Evolutionary conservation across 2,329 filamentous ascomycete species (phyloP), one percentile per base, ranked within the genome.

Genomic region (Fusarium euwallaceae): DNA sequence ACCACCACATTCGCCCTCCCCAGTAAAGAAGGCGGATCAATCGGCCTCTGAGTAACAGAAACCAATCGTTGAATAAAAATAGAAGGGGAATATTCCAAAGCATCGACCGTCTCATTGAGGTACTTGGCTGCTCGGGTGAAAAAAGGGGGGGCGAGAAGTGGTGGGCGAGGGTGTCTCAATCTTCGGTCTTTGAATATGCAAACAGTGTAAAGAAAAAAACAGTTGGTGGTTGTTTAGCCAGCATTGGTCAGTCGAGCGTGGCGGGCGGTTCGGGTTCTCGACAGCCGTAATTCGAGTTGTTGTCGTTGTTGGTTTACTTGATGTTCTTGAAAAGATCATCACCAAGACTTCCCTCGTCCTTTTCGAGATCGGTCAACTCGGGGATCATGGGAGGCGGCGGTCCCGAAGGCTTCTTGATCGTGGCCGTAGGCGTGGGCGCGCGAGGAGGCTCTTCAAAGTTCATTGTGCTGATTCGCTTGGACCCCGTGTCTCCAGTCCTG

Each of bases 371-470:
- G 76, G 82, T 84, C 60, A 91, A 83, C 78, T 91, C 89, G 22
- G 89, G 89, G 61, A 91, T 91, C 88, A 88, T 90, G 27, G 89
- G 89, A 41, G 89, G 88, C 66, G 89, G 89, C 10, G 89, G 88
- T 12, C 87, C 87, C 39, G 80, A 72, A 7, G 84, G 80, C 71
- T 85, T 86, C 77, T 79, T 77, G 60, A 72, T 64, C 39, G 79
- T 77, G 64, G 81, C 74, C 37, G 76, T 77, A 59, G 73, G 64
- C 45, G 79, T 77, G 63, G 81, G 74, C 32, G 76, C 64, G 11
- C 70, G 71, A 60, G 80, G 69, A 29, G 79, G 63, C 56, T 84
- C 82, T 55, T 87, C 83, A 66, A 75, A 58, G 53, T 86, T 83
- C 56, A 85, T 73, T 67, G 86, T 78, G 77, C 85, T 87, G 55